Base-by-base conservation (phyloP, 371 early-diverging fungal genomes). In the Rhizomucor pusillus region DNA sequence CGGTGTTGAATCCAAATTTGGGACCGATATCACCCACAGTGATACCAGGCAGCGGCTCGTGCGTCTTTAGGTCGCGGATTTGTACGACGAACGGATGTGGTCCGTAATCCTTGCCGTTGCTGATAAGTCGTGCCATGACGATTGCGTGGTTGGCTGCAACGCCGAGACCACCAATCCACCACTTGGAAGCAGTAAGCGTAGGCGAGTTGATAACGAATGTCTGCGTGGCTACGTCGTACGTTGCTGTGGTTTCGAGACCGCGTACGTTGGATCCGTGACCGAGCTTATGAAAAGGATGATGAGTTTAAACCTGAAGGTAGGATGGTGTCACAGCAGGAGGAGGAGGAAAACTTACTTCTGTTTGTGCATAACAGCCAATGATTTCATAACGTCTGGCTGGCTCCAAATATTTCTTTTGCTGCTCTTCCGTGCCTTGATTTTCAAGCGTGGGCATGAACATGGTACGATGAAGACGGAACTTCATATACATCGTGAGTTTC, bases 131-230 rank as follows among this genome's bases (percentile, higher is more conserved):
- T 10, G 91, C 90, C 86, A 87, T 88, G 25, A 93, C 90, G 57
- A 86, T 77, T 24, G 87, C 85, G 60, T 91, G 90, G 6, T 87
- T 93, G 1, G 90, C 89, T 20, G 87, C 82, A 53, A 85, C 85
- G 23, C 90, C 91, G 0, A 89, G 75, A 34, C 93, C 93, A 59
- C 94, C 94, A 60, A 92, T 91, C 94, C 94, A 94, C 91, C 92
- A 93, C 66, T 88, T 91, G 35, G 90, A 78, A 9, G 90, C 55
- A 1, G 88, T 83, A 23, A 91, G 60, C 2, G 77, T 83, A 36
- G 93, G 90, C n/a, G 88, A 84, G 61, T 92, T 84, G 39, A 93
- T 73, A 25, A 82, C 84, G 53, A 85, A 91, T 47, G 86, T 83
- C 41, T 87, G 78, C 3, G 89, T 82, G 57, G 79, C 80, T 10